Conservation (phyloP, 129 eudicot genomes). For the Flaveria bidentis region DNA sequence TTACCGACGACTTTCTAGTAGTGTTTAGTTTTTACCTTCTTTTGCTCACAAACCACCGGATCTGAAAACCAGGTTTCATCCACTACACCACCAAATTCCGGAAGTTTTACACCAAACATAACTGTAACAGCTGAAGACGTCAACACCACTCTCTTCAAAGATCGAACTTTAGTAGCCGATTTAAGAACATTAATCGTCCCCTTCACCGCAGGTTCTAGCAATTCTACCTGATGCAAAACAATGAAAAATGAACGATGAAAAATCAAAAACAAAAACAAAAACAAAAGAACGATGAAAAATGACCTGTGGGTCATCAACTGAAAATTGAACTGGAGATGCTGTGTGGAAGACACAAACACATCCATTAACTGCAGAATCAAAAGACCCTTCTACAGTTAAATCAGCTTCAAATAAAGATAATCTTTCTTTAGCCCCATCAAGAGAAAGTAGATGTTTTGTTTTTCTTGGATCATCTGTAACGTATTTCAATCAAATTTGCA, state of each 20-base stretch:
- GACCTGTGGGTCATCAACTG: slow-evolving; percentile 44
- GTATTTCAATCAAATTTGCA: neutral
- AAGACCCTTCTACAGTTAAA: slow-evolving; percentile 50
- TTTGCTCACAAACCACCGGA: slow-evolving; percentile 41
- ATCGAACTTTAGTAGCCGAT: slow-evolving; percentile 46
- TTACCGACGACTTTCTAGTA: no score
- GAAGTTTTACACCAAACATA: slow-evolving; percentile 20
- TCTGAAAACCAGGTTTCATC: slow-evolving; percentile 62
- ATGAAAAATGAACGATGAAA: neutral
- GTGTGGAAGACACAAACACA: slow-evolving; percentile 51
- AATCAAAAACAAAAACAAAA: neutral
- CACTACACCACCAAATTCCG: slow-evolving; percentile 36
- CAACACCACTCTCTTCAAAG: slow-evolving; percentile 48
- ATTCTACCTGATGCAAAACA: slow-evolving; percentile 36
- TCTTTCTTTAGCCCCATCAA: slow-evolving; percentile 61
- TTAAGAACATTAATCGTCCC: slow-evolving; percentile 59
- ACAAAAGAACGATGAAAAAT: neutral
- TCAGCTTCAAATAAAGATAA: slow-evolving; percentile 49
- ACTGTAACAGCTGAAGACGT: slow-evolving; percentile 61
- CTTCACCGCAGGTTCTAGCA: slow-evolving; percentile 57
- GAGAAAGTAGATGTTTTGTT: slow-evolving; percentile 50
- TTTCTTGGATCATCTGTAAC: slow-evolving; percentile 50
- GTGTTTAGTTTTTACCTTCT: slow-evolving; percentile 28
- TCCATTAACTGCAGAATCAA: slow-evolving; percentile 45
- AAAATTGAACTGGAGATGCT: slow-evolving; percentile 43